Conservation (phyloP, 2,329 filamentous ascomycete species). For the Hypomyces rosellus region DNA sequence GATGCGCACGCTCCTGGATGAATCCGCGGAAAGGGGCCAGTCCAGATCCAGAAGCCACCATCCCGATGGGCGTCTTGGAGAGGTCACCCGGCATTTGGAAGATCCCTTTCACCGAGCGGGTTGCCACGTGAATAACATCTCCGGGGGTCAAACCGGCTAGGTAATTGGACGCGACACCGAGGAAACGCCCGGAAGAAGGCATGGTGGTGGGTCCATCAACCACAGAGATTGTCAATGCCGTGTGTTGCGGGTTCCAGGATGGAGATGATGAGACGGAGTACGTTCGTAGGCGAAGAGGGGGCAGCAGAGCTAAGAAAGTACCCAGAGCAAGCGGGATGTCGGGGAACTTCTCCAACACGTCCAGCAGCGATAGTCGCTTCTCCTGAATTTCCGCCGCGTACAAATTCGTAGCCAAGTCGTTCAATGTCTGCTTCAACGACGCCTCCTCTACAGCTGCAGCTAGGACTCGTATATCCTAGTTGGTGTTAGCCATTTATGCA, state of each 20-base stretch:
- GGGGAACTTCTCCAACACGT: slow-evolving; percentile 54
- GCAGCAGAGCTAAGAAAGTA: slow-evolving; percentile 56
- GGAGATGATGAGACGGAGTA: slow-evolving; percentile 65
- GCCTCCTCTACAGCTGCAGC: slow-evolving; percentile 27
- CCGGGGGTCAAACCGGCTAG: slow-evolving; percentile 39
- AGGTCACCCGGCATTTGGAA: slow-evolving; percentile 40
- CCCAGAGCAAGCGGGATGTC: slow-evolving; percentile 48
- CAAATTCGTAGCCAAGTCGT: slow-evolving; percentile 29
- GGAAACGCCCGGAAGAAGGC: slow-evolving; percentile 29
- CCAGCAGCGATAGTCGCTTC: slow-evolving; percentile 51
- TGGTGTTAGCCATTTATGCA: slow-evolving; percentile 9
- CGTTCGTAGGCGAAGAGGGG: slow-evolving; percentile 47
- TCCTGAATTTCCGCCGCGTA: slow-evolving; percentile 35
- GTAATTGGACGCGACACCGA: slow-evolving; percentile 55
- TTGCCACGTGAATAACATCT: slow-evolving; percentile 40
- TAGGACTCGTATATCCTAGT: slow-evolving; percentile 26
- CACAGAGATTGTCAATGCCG: slow-evolving; percentile 59
- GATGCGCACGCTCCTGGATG: slow-evolving; percentile 47
- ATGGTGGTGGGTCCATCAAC: slow-evolving; percentile 46
- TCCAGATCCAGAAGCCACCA: slow-evolving; percentile 43
- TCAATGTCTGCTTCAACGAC: slow-evolving; percentile 24
- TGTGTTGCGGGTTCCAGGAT: slow-evolving; percentile 45
- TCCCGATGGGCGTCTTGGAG: slow-evolving; percentile 39
- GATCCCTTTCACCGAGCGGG: slow-evolving; percentile 24
- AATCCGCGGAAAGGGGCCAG: slow-evolving; percentile 56